Evolutionary conservation across 345 rosid genomes (phyloP).

Genomic region (Toxicodendron radicans): DNA sequence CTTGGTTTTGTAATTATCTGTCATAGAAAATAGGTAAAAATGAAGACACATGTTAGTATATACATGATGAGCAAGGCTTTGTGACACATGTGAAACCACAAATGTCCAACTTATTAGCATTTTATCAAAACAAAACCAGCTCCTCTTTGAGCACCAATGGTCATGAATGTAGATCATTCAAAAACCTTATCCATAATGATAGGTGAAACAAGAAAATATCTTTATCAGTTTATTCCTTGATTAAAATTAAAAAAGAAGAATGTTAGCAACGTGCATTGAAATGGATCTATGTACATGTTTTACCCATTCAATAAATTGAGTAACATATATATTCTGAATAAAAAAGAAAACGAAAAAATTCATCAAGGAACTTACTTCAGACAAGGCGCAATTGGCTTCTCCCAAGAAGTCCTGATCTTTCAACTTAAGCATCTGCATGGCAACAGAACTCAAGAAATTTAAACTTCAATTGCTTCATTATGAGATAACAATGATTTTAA

Average conservation of each 20-base stretch:
- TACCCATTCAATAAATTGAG: background rate
- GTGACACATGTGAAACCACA: background rate
- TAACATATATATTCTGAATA: background rate
- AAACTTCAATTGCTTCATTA: background rate
- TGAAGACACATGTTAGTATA: slow-evolving; percentile 8
- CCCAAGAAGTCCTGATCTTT: slow-evolving; percentile 77
- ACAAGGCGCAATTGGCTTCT: slow-evolving; percentile 68
- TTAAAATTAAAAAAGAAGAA: background rate
- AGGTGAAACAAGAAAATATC: background rate
- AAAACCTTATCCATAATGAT: background rate
- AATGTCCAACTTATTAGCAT: background rate
- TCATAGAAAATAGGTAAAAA: slow-evolving; percentile 15
- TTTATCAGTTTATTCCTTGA: background rate
- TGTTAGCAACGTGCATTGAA: background rate
- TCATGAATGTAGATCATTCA: background rate
- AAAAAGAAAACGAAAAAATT: background rate
- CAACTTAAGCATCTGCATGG: slow-evolving; percentile 51
- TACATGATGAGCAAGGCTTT: background rate
- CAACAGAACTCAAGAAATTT: slow-evolving; percentile 8
- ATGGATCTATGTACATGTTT: background rate
- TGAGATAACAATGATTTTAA: background rate
- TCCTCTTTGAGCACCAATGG: background rate
- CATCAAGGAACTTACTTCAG: slow-evolving; percentile 41
- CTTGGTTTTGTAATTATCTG: slow-evolving; percentile 67
- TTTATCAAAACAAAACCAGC: background rate